Conservation (phyloP, 345 rosid species). For the Cardiospermum halicacabum region DNA sequence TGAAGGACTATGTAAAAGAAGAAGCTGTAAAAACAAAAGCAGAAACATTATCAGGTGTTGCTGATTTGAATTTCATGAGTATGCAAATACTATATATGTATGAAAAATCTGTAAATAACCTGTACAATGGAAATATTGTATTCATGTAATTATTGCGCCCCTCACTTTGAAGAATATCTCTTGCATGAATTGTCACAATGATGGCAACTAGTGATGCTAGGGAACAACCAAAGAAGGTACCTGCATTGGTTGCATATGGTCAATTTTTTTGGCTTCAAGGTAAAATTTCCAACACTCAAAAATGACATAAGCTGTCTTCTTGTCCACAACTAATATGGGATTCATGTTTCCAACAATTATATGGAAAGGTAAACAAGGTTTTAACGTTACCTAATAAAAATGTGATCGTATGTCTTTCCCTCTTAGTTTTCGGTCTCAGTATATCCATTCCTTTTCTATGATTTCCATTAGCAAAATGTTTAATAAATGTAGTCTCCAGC, state of each 20-base stretch:
- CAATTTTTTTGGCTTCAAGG: too few relatives aligned
- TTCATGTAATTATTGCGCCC: constrained; percentile 58
- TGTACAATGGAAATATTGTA: constrained; percentile 71
- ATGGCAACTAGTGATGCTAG: constrained; percentile 56
- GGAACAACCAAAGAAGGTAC: constrained; percentile 60
- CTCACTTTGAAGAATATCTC: constrained; percentile 35
- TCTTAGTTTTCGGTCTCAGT: constrained; percentile 52
- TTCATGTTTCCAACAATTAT: too few relatives aligned
- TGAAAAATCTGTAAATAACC: constrained; percentile 22
- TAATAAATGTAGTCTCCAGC: constrained; percentile 57
- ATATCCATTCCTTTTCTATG: constrained; percentile 55
- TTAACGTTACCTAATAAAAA: constrained; percentile 68
- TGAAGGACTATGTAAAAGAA: constrained; percentile 66
- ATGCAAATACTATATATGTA: not conserved
- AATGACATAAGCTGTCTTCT: too few relatives aligned
- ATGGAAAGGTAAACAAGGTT: too few relatives aligned
- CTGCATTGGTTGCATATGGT: too few relatives aligned
- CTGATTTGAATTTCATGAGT: not conserved
- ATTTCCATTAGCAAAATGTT: constrained; percentile 79
- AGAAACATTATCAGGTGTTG: not conserved
- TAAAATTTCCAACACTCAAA: too few relatives aligned
- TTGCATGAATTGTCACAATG: constrained; percentile 45
- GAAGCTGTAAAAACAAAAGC: constrained; percentile 35
- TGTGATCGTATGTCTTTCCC: constrained; percentile 61
- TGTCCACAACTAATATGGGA: too few relatives aligned